Base-by-base conservation (phyloP, 2,329 filamentous ascomycete genomes). In the Diaporthe citrichinensis region DNA sequence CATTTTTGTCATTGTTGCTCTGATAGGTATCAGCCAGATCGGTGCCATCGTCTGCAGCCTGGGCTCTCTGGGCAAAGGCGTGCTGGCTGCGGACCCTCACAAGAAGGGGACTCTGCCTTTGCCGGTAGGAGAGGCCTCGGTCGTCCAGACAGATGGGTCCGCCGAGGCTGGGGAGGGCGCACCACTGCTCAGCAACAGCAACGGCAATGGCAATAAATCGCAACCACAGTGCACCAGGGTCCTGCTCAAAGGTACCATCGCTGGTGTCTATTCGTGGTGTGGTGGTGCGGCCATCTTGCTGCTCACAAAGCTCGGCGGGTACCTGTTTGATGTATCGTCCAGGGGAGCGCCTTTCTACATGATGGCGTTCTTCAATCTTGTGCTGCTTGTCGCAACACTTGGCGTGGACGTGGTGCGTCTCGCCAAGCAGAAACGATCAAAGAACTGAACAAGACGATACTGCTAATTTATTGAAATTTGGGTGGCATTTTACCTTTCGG, bases 1-100 rank as follows among this genome's bases (percentile, higher is more conserved):
- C 15, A 92, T 98, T 23, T 95, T 97, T 81, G 78, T 96, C 17
- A 90, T 96, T 23, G 95, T 95, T 57, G 91, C 93, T 0, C 85
- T 98, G 25, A 91, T 98, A 53, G 97, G 97, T 20, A 91, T 98
- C 81, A 97, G 95, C 80, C 97, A 99, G 84, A 98, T 99, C 77
- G 97, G 96, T 2, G 94, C 95, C 15, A 98, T 99, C 76, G 97
- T 99, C 0, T 98, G 96, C 85, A 98, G 95, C 78, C 89, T 99
- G n/a, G 95, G 94, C 0, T 91, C 97, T 0, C 89, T 99, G 3
- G 95, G 95, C 51, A 92, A 92, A 23, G 96, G 95, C 5, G 93
- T 98, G 31, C 87, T 97, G 31, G 86, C 87, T 7, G 86, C 85
- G 2, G 88, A 90, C 62, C 59, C 75, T n/a, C 68, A 74, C 36